These are phyloP conservation scores for Akebia trifoliata DNA, from an alignment of 164 flowering plant species.

Conservation along the genomic window DNA sequence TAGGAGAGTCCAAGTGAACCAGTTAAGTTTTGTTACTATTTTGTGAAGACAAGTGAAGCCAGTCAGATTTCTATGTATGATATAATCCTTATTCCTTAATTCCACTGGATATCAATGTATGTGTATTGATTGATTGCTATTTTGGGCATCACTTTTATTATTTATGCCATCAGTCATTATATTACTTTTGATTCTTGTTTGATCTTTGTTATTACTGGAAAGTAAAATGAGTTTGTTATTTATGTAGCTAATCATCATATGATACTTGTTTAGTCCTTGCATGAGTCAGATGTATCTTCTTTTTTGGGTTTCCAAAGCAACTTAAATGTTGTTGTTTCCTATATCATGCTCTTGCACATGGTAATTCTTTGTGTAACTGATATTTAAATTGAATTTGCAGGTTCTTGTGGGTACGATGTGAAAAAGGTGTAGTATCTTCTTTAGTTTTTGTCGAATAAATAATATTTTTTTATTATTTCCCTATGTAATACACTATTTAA, in stretches of 20 bases:
- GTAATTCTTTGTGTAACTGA: background rate
- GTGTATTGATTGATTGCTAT: background rate
- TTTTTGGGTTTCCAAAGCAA: background rate
- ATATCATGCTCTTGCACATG: background rate
- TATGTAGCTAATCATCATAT: background rate
- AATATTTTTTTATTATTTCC: background rate
- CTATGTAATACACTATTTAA: background rate
- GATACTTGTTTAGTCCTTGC: background rate
- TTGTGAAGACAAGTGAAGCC: background rate
- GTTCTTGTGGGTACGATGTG: slow-evolving; percentile 61
- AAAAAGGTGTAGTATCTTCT: slow-evolving; percentile 42
- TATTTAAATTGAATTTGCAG: slow-evolving; percentile 40
- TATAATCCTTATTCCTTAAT: background rate
- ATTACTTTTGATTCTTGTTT: no score
- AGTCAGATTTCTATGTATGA: background rate
- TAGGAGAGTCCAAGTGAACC: background rate
- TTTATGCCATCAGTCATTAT: background rate
- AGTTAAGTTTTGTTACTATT: background rate
- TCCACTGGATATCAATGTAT: no score
- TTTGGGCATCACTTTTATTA: background rate
- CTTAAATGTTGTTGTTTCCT: background rate
- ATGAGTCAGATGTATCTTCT: background rate
- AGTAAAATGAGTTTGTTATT: background rate
- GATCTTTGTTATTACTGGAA: no score
- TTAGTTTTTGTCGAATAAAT: background rate